Conservation (phyloP, 768 basidiomycete genomes). For the Lactifluus volemus region DNA sequence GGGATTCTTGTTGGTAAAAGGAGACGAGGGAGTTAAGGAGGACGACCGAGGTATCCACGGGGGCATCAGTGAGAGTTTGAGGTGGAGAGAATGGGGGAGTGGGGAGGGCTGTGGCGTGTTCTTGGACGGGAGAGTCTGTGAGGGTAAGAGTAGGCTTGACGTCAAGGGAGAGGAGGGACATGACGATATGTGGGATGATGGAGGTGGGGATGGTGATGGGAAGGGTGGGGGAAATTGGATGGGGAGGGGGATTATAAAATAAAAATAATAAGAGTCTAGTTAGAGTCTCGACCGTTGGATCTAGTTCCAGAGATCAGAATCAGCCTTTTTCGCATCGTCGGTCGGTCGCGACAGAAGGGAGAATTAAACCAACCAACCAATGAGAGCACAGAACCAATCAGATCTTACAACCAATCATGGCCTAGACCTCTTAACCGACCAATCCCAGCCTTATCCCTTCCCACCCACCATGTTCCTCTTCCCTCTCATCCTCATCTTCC, state of each 20-base stretch:
- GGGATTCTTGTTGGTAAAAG: slow-evolving; percentile 63
- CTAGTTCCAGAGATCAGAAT: background rate
- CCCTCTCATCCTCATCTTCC: slow-evolving; percentile 8
- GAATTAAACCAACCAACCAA: too few species aligned
- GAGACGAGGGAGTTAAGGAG: slow-evolving; percentile 56
- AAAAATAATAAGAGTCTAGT: background rate
- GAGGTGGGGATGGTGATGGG: slow-evolving; percentile 3
- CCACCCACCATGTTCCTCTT: slow-evolving; percentile 16
- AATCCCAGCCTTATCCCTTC: background rate
- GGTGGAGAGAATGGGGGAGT: slow-evolving; percentile 28
- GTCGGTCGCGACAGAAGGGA: background rate
- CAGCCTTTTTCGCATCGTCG: background rate
- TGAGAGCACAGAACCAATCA: background rate
- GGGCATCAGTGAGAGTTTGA: slow-evolving; percentile 16
- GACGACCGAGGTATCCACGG: slow-evolving; percentile 34
- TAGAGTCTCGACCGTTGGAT: slow-evolving; percentile 6
- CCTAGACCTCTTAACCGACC: slow-evolving; percentile 13
- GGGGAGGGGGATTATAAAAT: slow-evolving; percentile 3
- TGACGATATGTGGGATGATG: background rate
- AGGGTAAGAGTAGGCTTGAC: slow-evolving; percentile 14
- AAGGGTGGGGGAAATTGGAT: background rate
- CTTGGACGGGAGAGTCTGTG: slow-evolving; percentile 19
- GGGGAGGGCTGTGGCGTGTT: slow-evolving; percentile 21
- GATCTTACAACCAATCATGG: slow-evolving; percentile 20
- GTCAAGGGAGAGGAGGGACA: slow-evolving; percentile 18